These are phyloP conservation scores for Paramecium caudatum DNA, from an alignment of 73 alveolate genomes.

Conservation along the genomic window DNA sequence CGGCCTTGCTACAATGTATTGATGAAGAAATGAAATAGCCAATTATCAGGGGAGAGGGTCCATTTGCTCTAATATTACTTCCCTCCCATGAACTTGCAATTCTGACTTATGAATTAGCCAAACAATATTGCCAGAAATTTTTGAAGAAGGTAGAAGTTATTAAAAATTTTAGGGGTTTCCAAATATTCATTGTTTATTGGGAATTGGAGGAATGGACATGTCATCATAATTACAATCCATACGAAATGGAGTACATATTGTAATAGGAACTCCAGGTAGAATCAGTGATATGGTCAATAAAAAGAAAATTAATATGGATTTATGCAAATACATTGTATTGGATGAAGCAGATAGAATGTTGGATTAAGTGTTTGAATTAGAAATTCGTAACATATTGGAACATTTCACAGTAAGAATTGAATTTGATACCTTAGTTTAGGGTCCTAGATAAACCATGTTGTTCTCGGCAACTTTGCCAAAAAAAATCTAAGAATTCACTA, in stretches of 20 bases:
- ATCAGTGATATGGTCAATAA: constrained; percentile 80
- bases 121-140: constrained; percentile 65
- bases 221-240: constrained; percentile 39
- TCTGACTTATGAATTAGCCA: constrained; percentile 68
- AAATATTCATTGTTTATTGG: constrained; percentile 63
- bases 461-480: constrained; percentile 92
- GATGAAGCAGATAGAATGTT: constrained; percentile 95
- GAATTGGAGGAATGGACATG: constrained; percentile 81
- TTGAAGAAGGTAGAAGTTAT: constrained; percentile 3
- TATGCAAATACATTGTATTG: constrained; percentile 83
- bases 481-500: constrained; percentile 85
- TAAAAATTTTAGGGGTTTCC: constrained; percentile 63
- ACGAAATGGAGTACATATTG: constrained; percentile 77
- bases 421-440: constrained; percentile 66
- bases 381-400: constrained; percentile 81
- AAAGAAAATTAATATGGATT: constrained; percentile 77
- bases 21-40: constrained; percentile 75
- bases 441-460: constrained; percentile 87
- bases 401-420: constrained; percentile 77
- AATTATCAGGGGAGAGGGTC: constrained; percentile 78
- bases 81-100: constrained; percentile 80
- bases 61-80: constrained; percentile 74
- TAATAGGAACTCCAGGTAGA: constrained; percentile 91
- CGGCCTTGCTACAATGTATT: constrained; percentile 81
- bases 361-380: constrained; percentile 87